These are phyloP conservation scores for Termitomyces sp. DNA, from an alignment of 768 basidiomycete species.

Conservation along the genomic window DNA sequence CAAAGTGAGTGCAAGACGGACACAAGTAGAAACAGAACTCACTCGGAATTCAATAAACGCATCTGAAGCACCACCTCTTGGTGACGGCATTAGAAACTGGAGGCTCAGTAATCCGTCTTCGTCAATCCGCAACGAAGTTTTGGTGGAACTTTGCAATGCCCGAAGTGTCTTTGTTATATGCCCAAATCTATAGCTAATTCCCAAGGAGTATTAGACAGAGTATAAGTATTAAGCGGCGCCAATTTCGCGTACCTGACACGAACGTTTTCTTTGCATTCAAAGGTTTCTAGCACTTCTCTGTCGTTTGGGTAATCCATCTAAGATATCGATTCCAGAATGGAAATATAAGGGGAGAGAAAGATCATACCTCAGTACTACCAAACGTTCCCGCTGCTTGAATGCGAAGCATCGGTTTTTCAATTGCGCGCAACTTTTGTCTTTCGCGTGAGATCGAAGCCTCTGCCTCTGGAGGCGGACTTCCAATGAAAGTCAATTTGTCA, in stretches of 20 bases:
- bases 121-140: slow-evolving; percentile 88
- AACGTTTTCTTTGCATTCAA: slow-evolving; percentile 72
- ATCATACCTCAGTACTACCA: slow-evolving; percentile 77
- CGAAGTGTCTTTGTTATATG: slow-evolving; percentile 71
- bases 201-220: background rate
- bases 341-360: background rate
- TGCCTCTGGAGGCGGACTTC: slow-evolving; percentile 54
- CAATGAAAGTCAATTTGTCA: slow-evolving; percentile 80
- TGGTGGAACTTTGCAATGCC: slow-evolving; percentile 80
- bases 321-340: background rate
- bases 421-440: slow-evolving; percentile 25
- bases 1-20: slow-evolving; percentile 1
- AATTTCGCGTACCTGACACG: slow-evolving; percentile 60
- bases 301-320: slow-evolving; percentile 98
- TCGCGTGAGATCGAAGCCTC: slow-evolving; percentile 15
- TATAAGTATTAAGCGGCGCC: background rate
- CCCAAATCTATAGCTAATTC: slow-evolving; percentile 75
- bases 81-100: slow-evolving; percentile 83
- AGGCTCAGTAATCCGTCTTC: slow-evolving; percentile 78
- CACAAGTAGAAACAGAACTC: slow-evolving; percentile 25
- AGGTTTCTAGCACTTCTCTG: slow-evolving; percentile 84
- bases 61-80: slow-evolving; percentile 39
- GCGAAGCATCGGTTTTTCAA: slow-evolving; percentile 65
- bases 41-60: slow-evolving; percentile 91
- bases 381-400: slow-evolving; percentile 81